A percentile compares a stretch with the other conserved stretches of the same genome.
phyloP scores from a whole-genome alignment of 2,329 filamentous ascomycete species.

The Phyllachora maydis region DNA sequence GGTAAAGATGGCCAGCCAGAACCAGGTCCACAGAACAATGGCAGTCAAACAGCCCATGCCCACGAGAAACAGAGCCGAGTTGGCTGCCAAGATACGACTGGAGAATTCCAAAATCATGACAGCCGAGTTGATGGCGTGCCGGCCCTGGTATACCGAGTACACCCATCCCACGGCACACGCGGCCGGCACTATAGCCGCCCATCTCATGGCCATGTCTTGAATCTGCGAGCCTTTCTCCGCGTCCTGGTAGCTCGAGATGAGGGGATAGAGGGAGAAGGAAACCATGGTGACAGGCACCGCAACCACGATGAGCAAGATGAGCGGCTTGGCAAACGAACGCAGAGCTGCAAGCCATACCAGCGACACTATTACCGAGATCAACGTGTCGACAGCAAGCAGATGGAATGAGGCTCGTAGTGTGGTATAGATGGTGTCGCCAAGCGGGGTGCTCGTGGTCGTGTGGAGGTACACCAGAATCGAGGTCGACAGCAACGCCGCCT shows the following conservation, averaged over 20 bases:
- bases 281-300: constrained; percentile 73
- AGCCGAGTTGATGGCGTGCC: constrained; percentile 62
- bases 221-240: constrained; percentile 50
- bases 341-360: constrained; percentile 79
- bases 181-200: constrained; percentile 60
- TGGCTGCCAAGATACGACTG: constrained; percentile 68
- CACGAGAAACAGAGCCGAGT: constrained; percentile 64
- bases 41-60: constrained; percentile 57
- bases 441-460: constrained; percentile 48
- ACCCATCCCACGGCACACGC: constrained; percentile 59
- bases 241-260: constrained; percentile 76
- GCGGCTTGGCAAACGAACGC: constrained; percentile 67
- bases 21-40: constrained; percentile 81
- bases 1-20: constrained; percentile 94
- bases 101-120: constrained; percentile 85
- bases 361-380: constrained; percentile 76
- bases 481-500: constrained; percentile 70
- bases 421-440: constrained; percentile 89
- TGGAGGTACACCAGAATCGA: constrained; percentile 82
- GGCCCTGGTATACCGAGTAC: constrained; percentile 63
- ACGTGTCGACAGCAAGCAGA: constrained; percentile 73
- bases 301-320: constrained; percentile 63
- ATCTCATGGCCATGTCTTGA: constrained; percentile 84
- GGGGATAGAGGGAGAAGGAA: constrained; percentile 78
- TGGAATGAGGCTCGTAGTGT: constrained; percentile 73